Base-by-base conservation (phyloP, 2,329 filamentous ascomycete species). In the Penicillium sp. region DNA sequence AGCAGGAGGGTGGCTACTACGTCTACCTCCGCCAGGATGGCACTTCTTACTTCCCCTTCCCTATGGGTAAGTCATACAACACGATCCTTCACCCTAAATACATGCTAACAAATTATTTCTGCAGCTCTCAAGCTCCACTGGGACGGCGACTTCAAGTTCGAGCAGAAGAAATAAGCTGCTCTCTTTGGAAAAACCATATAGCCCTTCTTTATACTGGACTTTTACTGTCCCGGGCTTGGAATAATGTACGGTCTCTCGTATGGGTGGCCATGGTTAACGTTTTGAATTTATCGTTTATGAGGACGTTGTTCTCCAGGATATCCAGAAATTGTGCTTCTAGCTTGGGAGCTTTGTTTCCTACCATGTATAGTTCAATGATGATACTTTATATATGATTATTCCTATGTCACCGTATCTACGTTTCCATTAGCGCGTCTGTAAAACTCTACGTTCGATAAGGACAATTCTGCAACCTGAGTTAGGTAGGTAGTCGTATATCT, bases 11-110 rank as follows among this genome's bases (percentile, higher is more conserved):
- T 0, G 84, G 83, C 0, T 81, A 81, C 68, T 82, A 77, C 9
- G 74, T 82, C 6, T 90, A 89, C 68, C 76, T 90, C 78, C 81
- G 82, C 35, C 83, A 88, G 71, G 85, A 90, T 65, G 85, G 86
- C 76, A 82, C 84, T 15, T 75, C 75, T 20, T 80, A 79, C 62
- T 82, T 77, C 57, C 76, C 80, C 22, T 85, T 81, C 69, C 79
- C 79, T 18, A 75, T 69, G 51, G 74, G 72, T 75, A 66, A 71
- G 72, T 62, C 15, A n/a, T n/a, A 18, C 3, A 18, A 6, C 15
- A n/a, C n/a, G 35, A 2, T 11, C 8, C 11, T 9, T 29, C 12
- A 14, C 2, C 12, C 14, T 15, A 2, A 51, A 18, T 11, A 2
- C 12, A 3, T 27, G 45, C 23, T 58, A 27, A 61, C 67, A 64